Evolutionary conservation across 208 protist species (phyloP).

Genomic region (Endotrypanum monterogeii): DNA sequence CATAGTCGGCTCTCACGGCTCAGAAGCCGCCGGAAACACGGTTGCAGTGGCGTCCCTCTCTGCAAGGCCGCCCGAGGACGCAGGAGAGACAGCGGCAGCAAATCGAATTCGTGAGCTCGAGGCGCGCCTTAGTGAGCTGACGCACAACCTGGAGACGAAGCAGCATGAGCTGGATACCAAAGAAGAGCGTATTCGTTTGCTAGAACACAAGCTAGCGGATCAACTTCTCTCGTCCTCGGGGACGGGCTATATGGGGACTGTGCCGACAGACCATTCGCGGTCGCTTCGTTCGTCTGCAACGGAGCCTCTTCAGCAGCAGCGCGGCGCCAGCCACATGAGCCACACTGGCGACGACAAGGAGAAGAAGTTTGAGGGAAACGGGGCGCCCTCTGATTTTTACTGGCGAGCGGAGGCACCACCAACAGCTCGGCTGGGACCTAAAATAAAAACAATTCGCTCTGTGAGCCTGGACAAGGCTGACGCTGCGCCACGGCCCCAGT

Average conservation of each 20-base stretch:
- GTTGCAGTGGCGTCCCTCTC: not conserved
- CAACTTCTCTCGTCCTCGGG: slow-evolving; percentile 43
- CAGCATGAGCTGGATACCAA: slow-evolving; percentile 47
- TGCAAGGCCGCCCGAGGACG: slow-evolving; percentile 9
- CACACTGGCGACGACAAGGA: not conserved
- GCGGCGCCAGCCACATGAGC: not conserved
- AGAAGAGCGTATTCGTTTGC: slow-evolving; percentile 77
- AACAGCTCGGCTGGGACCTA: not conserved
- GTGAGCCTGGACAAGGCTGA: slow-evolving; percentile 1
- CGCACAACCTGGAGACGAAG: slow-evolving; percentile 38
- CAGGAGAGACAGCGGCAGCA: slow-evolving; percentile 12
- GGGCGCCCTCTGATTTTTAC: not conserved
- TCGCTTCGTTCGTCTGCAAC: not conserved
- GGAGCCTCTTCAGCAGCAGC: not conserved
- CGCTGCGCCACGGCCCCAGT: not conserved
- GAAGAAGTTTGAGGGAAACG: not conserved
- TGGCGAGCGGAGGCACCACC: slow-evolving; percentile 21
- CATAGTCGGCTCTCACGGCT: not conserved
- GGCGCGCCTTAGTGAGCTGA: slow-evolving; percentile 39
- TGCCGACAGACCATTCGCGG: not conserved
- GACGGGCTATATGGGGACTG: slow-evolving; percentile 11
- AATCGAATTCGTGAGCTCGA: slow-evolving; percentile 46
- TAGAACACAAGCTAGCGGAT: slow-evolving; percentile 81
- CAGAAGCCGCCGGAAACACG: not conserved
- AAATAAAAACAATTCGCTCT: slow-evolving; percentile 7